Evolutionary conservation across 2,329 filamentous ascomycete genomes (phyloP).

Genomic region (Monosporascus ibericus): DNA sequence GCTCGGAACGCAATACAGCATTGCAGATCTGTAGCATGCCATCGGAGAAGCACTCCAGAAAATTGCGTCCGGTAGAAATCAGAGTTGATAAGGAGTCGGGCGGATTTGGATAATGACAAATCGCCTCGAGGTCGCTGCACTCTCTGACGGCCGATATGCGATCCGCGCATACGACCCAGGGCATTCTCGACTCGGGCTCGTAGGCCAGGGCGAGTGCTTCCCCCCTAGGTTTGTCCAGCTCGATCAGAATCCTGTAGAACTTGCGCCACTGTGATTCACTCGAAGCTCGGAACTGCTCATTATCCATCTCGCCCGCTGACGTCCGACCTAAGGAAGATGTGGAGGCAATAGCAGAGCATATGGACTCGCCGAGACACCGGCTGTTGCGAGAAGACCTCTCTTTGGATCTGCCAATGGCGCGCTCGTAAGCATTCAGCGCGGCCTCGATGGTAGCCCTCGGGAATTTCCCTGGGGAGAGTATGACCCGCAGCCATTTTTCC

Average conservation of each 20-base stretch:
- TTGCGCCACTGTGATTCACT: constrained; percentile 82
- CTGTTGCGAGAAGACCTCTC: constrained; percentile 35
- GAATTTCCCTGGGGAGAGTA: constrained; percentile 80
- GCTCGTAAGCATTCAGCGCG: constrained; percentile 74
- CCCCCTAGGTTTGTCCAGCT: constrained; percentile 78
- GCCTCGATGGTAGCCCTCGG: constrained; percentile 75
- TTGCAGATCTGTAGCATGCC: constrained; percentile 63
- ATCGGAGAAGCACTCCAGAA: constrained; percentile 65
- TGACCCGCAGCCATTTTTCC: constrained; percentile 80
- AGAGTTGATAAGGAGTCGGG: constrained; percentile 46
- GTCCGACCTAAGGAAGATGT: constrained; percentile 60
- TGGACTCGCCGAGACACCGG: constrained; percentile 64
- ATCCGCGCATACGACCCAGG: constrained; percentile 83
- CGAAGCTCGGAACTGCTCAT: constrained; percentile 65
- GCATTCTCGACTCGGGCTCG: constrained; percentile 63
- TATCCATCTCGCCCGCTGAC: constrained; percentile 62
- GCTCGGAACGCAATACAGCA: constrained; percentile 62
- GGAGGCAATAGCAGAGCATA: constrained; percentile 65
- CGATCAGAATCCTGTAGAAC: constrained; percentile 79
- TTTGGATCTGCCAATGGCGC: constrained; percentile 44
- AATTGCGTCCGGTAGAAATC: constrained; percentile 62
- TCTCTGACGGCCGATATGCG: constrained; percentile 71
- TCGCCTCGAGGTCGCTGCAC: constrained; percentile 70
- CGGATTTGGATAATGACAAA: constrained; percentile 64
- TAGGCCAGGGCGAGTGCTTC: constrained; percentile 75